A percentile compares a stretch with the other conserved stretches of the same genome.
phyloP scores from a whole-genome alignment of 108 stramenopile genomes.

The Cyclotella sp. region DNA sequence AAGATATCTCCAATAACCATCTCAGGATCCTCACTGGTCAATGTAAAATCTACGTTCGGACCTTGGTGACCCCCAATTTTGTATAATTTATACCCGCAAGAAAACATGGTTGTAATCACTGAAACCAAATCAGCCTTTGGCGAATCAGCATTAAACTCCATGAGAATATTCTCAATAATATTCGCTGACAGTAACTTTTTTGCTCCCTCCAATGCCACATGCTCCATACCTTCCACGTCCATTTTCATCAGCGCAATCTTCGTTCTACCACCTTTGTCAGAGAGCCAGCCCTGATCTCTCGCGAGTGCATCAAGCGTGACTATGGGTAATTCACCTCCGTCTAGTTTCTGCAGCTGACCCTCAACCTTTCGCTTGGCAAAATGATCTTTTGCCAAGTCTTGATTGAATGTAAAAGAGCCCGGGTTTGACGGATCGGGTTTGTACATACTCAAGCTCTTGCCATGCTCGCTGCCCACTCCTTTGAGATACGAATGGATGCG shows the following conservation, averaged over 20 bases:
- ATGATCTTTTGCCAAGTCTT: constrained; percentile 12
- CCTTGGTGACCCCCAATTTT: constrained; percentile 17
- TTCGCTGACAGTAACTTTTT: constrained; percentile 32
- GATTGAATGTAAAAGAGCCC: constrained; percentile 39
- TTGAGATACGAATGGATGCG: constrained; percentile 39
- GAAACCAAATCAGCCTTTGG: background rate
- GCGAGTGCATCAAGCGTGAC: constrained; percentile 53
- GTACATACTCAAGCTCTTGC: constrained; percentile 22
- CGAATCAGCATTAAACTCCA: constrained; percentile 41
- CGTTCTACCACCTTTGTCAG: background rate
- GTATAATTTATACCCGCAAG: constrained; percentile 28
- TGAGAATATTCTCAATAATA: constrained; percentile 40
- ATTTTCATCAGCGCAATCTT: constrained; percentile 52
- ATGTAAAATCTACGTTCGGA: constrained; percentile 14
- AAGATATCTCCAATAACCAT: background rate
- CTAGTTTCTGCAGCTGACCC: constrained; percentile 8
- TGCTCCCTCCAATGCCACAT: constrained; percentile 43
- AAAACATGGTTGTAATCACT: constrained; percentile 9
- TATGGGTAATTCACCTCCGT: constrained; percentile 27
- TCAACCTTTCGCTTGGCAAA: background rate
- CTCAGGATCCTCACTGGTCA: constrained; percentile 1
- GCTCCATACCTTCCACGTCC: constrained; percentile 55
- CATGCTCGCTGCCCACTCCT: constrained; percentile 48
- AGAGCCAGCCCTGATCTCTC: constrained; percentile 43
- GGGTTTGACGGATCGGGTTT: constrained; percentile 46